Evolutionary conservation across 805 yeast species (phyloP).

Genomic region (Crinitomyces ghanaensis): DNA sequence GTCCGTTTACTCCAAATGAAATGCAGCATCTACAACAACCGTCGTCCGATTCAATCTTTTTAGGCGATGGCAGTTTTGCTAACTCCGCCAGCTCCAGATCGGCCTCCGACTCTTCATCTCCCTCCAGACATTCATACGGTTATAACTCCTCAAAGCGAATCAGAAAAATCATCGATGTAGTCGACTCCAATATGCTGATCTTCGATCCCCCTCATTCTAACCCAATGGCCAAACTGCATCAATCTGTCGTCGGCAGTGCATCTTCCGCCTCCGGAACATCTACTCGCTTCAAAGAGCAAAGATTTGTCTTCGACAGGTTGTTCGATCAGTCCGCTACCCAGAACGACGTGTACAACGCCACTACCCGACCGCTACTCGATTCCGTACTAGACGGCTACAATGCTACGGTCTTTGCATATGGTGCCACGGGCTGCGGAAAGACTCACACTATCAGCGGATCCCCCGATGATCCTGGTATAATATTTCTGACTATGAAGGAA

Average conservation of each 20-base stretch:
- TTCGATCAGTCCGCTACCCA: constrained; percentile 61
- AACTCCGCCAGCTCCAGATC: constrained; percentile 7
- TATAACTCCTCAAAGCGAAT: constrained; percentile 32
- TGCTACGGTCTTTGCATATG: constrained; percentile 90
- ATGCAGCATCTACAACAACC: constrained; percentile 33
- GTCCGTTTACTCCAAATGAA: constrained; percentile 68
- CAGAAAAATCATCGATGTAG: constrained; percentile 63
- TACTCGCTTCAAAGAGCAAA: constrained; percentile 50
- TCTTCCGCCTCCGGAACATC: constrained; percentile 20
- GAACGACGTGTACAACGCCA: constrained; percentile 49
- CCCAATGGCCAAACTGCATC: constrained; percentile 44
- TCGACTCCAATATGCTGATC: constrained; percentile 74
- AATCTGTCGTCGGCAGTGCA: constrained; percentile 21
- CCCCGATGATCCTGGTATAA: constrained; percentile 63
- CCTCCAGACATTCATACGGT: constrained; percentile 15
- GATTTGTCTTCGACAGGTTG: constrained; percentile 70
- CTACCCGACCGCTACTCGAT: constrained; percentile 63
- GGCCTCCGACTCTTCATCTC: constrained; percentile 6
- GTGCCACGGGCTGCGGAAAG: constrained; percentile 96
- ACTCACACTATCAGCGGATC: constrained; percentile 83
- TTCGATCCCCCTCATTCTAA: constrained; percentile 75
- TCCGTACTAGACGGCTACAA: constrained; percentile 75
- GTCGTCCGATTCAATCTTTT: constrained; percentile 32
- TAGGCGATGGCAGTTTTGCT: constrained; percentile 45
- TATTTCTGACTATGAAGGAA: constrained; percentile 67